A percentile compares a stretch with the other conserved stretches of the same genome.
Conservation (phyloP, 1,284 basidiomycete genomes). For the Coniferiporia sulphurascens region DNA sequence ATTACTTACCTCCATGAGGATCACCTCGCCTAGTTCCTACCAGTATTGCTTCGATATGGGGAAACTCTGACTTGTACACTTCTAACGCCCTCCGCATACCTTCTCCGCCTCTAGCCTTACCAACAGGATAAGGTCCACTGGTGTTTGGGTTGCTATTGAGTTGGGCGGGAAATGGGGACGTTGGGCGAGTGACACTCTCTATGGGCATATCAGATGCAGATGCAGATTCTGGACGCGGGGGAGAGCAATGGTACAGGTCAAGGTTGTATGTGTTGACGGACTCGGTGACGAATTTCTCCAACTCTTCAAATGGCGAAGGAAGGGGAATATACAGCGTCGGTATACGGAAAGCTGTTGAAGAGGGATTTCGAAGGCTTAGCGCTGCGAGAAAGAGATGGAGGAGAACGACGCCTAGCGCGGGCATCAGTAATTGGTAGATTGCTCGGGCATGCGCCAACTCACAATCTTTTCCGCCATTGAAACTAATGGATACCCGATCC, state of each 20-base stretch:
- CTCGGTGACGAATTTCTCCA: slow-evolving; percentile 81
- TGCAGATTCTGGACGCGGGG: slow-evolving; percentile 22
- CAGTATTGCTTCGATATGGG: slow-evolving; percentile 73
- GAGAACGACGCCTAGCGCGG: slow-evolving; percentile 77
- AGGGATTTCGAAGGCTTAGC: slow-evolving; percentile 43
- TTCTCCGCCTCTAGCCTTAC: slow-evolving; percentile 57
- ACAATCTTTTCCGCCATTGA: slow-evolving; percentile 99
- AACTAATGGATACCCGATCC: slow-evolving; percentile 78
- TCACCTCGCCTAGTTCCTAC: slow-evolving; percentile 87
- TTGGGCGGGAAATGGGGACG: slow-evolving; percentile 21
- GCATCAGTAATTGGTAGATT: background rate
- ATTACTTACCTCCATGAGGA: slow-evolving; percentile 82
- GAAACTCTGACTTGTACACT: slow-evolving; percentile 65
- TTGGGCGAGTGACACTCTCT: slow-evolving; percentile 29
- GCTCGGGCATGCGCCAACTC: slow-evolving; percentile 29
- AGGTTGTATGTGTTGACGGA: slow-evolving; percentile 70
- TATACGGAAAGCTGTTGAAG: slow-evolving; percentile 45
- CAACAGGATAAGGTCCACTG: slow-evolving; percentile 30
- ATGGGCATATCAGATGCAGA: slow-evolving; percentile 20
- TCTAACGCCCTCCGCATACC: slow-evolving; percentile 82
- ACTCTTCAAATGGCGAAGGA: slow-evolving; percentile 78
- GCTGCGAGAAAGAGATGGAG: slow-evolving; percentile 84
- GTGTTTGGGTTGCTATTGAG: background rate
- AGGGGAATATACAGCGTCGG: slow-evolving; percentile 87
- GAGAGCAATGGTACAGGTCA: slow-evolving; percentile 64